Evolutionary conservation across 768 basidiomycete genomes (phyloP), one percentile per base, ranked within the genome.

Genomic region (Dacryopinax primogenitus): DNA sequence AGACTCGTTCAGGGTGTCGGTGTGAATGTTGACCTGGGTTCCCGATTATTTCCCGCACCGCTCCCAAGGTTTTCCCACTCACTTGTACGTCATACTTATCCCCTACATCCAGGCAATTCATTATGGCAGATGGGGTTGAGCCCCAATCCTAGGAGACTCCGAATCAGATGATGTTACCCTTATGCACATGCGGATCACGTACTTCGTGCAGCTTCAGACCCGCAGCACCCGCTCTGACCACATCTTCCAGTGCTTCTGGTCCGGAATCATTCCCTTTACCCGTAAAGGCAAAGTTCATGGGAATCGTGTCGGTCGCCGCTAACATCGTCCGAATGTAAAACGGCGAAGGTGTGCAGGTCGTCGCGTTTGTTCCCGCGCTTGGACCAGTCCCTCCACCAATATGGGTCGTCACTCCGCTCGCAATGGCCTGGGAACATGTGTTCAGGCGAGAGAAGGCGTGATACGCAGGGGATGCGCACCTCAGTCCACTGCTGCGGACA

Each of bases 361-460:
- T 98, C 34, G 95, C 95, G 68, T 85, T 88, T 32, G 92, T 86
- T 23, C 91, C 90, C 0, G 90, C 87, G 58, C 85, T 85, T 0
- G 96, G 96, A 21, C 96, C 96, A 0, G 96, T 98, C 1, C 96
- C 95, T 13, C 95, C 95, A 13, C 95, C 95, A 63, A 98, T 86
- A 82, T 97, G 84, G 0, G 93, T 97, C 1, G 95, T 98, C 47
- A 87, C 90, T 1, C 92, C 92, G 2, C 72, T 75, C 15, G 74
- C 70, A 12, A 77, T 68, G 11, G 73, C 73, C 74, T 75, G 32
- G 9, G 13, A 26, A 30, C 2, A 26, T 28, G n/a, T n/a, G n/a
- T 33, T 35, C 58, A 62, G 26, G 26, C 1, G 23, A 28, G 15
- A 32, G 13, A n/a, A 62, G 1, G 58, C 9, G 62, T 37, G 23